Evolutionary conservation across 2,329 filamentous ascomycete species (phyloP).

Genomic region (Ophiocordyceps australis): DNA sequence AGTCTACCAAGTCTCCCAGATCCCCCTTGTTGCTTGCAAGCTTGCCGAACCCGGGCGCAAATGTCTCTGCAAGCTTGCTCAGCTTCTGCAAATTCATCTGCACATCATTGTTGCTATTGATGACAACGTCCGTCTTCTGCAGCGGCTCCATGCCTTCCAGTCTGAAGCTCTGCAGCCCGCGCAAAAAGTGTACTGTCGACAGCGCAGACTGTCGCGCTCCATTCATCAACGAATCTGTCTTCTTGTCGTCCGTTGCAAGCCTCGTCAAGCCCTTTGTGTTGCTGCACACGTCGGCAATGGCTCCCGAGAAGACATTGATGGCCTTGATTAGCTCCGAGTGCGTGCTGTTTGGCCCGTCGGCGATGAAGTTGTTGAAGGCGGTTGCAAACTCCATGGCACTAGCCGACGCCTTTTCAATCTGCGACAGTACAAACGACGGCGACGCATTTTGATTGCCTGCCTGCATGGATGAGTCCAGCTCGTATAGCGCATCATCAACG

Average conservation of each 20-base stretch:
- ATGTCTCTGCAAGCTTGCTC: conserved; percentile 82
- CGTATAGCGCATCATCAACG: conserved; percentile 91
- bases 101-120: conserved; percentile 93
- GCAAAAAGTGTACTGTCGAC: conserved; percentile 87
- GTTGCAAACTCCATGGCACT: conserved; percentile 96
- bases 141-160: conserved; percentile 78
- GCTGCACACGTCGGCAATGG: conserved; percentile 82
- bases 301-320: conserved; percentile 76
- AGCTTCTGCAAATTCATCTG: conserved; percentile 86
- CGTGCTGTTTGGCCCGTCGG: conserved; percentile 79
- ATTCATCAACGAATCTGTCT: conserved; percentile 68
- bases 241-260: conserved; percentile 90
- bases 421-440: conserved; percentile 82
- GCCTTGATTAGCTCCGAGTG: conserved; percentile 87
- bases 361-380: conserved; percentile 96
- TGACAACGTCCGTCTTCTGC: conserved; percentile 91
- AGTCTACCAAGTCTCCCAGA: conserved; percentile 81
- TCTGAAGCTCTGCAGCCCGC: conserved; percentile 81
- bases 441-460: conserved; percentile 97
- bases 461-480: conserved; percentile 94
- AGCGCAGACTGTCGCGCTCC: conserved; percentile 71
- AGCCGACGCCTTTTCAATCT: conserved; percentile 90
- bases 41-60: conserved; percentile 75
- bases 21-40: conserved; percentile 66
- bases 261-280: conserved; percentile 92